These are phyloP conservation scores for Ophiostoma australiae DNA, from an alignment of 2,329 filamentous ascomycete genomes.

Conservation along the genomic window DNA sequence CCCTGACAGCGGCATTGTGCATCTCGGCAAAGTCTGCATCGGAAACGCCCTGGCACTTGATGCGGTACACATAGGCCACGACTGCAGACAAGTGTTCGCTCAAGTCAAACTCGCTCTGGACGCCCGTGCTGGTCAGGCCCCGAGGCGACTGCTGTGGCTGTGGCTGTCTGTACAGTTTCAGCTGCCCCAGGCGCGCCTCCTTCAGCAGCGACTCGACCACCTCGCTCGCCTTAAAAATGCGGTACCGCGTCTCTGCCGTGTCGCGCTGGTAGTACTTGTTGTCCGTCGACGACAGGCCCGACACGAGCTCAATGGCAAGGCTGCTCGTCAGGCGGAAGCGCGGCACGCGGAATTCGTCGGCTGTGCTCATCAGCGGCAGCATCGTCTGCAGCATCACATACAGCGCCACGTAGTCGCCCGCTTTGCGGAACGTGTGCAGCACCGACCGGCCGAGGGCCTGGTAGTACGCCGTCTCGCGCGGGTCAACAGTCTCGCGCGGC, in stretches of 20 bases:
- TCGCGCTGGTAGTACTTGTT: conserved; percentile 22
- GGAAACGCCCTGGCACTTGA: conserved; percentile 22
- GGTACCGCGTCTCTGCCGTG: conserved; percentile 30
- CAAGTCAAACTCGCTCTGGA: conserved; percentile 27
- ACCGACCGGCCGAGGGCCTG: conserved; percentile 34
- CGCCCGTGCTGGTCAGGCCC: not conserved
- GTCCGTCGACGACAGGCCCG: conserved; percentile 26
- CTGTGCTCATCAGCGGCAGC: conserved; percentile 29
- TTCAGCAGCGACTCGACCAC: conserved; percentile 30
- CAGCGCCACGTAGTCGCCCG: conserved; percentile 45
- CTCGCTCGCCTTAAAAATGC: conserved; percentile 31
- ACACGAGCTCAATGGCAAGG: conserved; percentile 35
- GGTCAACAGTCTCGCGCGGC: conserved; percentile 26
- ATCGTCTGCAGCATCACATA: conserved; percentile 40
- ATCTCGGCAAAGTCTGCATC: conserved; percentile 27
- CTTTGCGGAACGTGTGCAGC: conserved; percentile 40
- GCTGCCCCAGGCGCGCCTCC: conserved; percentile 16
- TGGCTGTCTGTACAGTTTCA: conserved; percentile 5
- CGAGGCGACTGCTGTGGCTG: not conserved
- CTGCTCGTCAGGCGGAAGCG: conserved; percentile 32
- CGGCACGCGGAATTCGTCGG: not conserved
- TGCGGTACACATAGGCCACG: conserved; percentile 29
- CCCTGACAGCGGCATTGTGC: conserved; percentile 29
- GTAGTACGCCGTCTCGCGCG: conserved; percentile 28
- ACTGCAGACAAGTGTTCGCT: conserved; percentile 30